phyloP scores from a whole-genome alignment of 805 yeast species.

The Candida insectorum region DNA sequence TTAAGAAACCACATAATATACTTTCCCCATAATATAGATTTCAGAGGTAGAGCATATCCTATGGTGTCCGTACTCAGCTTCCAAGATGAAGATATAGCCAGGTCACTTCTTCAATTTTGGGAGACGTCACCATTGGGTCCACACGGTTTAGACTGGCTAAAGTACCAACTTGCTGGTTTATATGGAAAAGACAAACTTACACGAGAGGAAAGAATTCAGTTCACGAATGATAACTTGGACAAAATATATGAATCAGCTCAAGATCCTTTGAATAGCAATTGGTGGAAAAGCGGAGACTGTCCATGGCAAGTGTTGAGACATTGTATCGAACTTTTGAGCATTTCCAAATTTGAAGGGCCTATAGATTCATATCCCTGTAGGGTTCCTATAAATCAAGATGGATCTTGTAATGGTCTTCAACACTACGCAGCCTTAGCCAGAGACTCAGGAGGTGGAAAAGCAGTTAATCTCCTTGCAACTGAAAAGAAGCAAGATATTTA shows the following conservation, averaged over 20 bases:
- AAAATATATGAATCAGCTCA: constrained; percentile 24
- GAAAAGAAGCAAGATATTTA: constrained; percentile 31
- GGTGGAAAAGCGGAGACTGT: constrained; percentile 37
- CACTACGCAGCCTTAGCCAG: constrained; percentile 43
- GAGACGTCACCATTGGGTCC: constrained; percentile 31
- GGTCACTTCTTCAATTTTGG: constrained; percentile 38
- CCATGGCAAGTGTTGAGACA: constrained; percentile 40
- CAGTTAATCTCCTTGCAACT: constrained; percentile 30
- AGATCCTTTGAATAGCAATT: constrained; percentile 23
- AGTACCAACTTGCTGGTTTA: constrained; percentile 35
- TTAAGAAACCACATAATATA: constrained; percentile 25
- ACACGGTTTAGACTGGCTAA: constrained; percentile 34
- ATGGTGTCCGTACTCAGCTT: constrained; percentile 31
- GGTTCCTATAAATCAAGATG: constrained; percentile 41
- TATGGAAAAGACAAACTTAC: constrained; percentile 28
- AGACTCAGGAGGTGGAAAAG: constrained; percentile 33
- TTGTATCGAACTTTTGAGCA: constrained; percentile 27
- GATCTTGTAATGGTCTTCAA: constrained; percentile 45
- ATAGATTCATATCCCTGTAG: constrained; percentile 22
- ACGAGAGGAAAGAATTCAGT: constrained; percentile 21
- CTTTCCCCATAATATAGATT: constrained; percentile 37
- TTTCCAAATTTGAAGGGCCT: constrained; percentile 13
- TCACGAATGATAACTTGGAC: constrained; percentile 20
- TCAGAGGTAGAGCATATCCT: constrained; percentile 42
- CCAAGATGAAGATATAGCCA: constrained; percentile 31